Base-by-base conservation (phyloP, 1,284 basidiomycete species). In the Athelia psychrophila region DNA sequence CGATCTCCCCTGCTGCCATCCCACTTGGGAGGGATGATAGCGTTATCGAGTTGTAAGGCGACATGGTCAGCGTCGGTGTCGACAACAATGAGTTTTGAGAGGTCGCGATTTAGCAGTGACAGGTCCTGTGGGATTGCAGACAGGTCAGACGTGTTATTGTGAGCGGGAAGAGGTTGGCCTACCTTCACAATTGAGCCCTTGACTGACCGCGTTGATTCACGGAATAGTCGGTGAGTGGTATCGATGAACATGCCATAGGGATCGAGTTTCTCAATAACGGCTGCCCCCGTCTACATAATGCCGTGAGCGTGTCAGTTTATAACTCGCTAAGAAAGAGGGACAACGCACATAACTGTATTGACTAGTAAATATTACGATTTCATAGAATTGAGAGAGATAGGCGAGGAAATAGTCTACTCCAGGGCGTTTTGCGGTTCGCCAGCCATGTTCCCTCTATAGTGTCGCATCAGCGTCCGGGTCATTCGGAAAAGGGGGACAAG, bases 401-500 rank as follows among this genome's bases (percentile, higher is more conserved):
- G 84, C 95, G 48, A 99, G 77, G 81, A 98, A 99, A 72, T 98
- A 98, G 68, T 99, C 97, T 9, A 96, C 89, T 2, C 97, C 97
- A 1, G 96, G 96, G 49, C 97, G 85, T 71, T 95, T 95, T 33
- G 92, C 93, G 2, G 92, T 95, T 58, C 91, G 78, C 93, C 93
- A 95, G 30, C 93, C 93, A 60, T 90, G 76, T 74, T 88, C 79
- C 50, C 92, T 85, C 91, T 93, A 54, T 22, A 27, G 24, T 30
- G 50, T 52, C 19, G 54, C 36, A 20, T 51, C 23, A 55, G 45
- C 19, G n/a, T 44, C 15, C 44, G 32, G 12, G 1, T 32, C 25
- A 13, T 13, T 27, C 45, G 38, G 13, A 5, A 13, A 13, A 16
- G 15, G 33, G 48, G 5, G 27, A 10, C 47, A 36, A 51, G 12